Conservation (phyloP, 129 eudicot species). For the Arctium minus region DNA sequence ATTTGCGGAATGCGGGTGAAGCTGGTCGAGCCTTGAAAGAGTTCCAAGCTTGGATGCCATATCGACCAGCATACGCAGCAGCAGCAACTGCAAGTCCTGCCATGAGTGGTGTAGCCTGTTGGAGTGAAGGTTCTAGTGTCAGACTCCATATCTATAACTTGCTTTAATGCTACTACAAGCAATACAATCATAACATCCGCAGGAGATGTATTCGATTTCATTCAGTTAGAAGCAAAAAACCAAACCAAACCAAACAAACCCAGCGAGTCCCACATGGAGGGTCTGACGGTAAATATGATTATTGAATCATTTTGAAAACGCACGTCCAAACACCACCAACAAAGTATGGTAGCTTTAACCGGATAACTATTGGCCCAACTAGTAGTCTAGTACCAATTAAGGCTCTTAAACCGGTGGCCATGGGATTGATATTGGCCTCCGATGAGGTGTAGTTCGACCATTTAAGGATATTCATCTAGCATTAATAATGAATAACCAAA, state of each 20-base stretch:
- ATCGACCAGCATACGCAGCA: conserved; percentile 70
- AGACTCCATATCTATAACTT: conserved; percentile 1
- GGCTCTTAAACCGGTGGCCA: not conserved
- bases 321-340: not conserved
- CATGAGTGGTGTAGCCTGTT: conserved; percentile 54
- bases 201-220: too few species aligned
- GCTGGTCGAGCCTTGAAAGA: conserved; percentile 89
- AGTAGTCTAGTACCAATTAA: not conserved
- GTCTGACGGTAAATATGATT: too few species aligned
- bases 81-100: conserved; percentile 79
- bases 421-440: too few species aligned
- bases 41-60: conserved; percentile 77
- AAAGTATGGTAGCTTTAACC: not conserved
- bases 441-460: not conserved
- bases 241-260: too few species aligned
- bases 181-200: not conserved
- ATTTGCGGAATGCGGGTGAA: conserved; percentile 56
- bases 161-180: not conserved
- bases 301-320: too few species aligned
- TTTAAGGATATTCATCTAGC: not conserved
- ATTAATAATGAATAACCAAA: not conserved
- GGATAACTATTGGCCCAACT: too few species aligned
- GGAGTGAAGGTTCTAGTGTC: conserved; percentile 7
- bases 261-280: too few species aligned
- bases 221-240: too few species aligned